A percentile compares a stretch with the other conserved stretches of the same genome.
Conservation (phyloP, 495 filamentous ascomycete species). For the Tuber aestivum region DNA sequence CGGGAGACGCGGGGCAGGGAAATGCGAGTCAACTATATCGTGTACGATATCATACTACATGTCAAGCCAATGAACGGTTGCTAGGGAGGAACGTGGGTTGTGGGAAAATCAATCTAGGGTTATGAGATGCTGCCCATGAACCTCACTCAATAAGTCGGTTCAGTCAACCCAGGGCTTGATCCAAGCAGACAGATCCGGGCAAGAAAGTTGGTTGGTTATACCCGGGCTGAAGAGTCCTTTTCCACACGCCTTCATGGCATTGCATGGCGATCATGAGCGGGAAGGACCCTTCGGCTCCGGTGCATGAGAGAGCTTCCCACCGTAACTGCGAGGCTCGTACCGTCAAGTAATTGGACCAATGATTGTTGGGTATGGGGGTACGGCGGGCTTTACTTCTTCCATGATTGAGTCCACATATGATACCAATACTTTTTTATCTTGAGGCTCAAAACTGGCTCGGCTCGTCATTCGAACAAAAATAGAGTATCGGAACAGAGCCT, state of each 20-base stretch:
- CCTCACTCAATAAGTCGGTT: neutral
- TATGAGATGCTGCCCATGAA: neutral
- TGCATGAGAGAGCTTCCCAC: neutral
- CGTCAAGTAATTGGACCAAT: neutral
- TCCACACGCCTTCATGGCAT: neutral
- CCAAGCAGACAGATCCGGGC: neutral
- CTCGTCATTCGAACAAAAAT: neutral
- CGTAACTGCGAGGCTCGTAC: neutral
- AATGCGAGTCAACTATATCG: conserved; percentile 26
- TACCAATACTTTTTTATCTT: neutral
- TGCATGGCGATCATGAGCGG: neutral
- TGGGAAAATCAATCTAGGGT: conserved; percentile 1
- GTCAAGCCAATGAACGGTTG: conserved; percentile 34
- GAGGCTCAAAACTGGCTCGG: neutral
- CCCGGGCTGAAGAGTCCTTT: neutral
- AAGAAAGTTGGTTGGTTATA: neutral
- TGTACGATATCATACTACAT: conserved; percentile 23
- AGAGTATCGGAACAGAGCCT: neutral
- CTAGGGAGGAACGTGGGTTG: conserved; percentile 33
- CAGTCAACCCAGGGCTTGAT: neutral
- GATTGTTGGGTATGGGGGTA: neutral
- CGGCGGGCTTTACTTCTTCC: neutral
- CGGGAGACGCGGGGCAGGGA: conserved; percentile 23
- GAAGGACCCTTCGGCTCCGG: neutral
- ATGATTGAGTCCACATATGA: neutral